A percentile compares a stretch with the other conserved stretches of the same genome.
phyloP scores from a whole-genome alignment of 2,329 filamentous ascomycete species.

The Aplosporella prunicola region DNA sequence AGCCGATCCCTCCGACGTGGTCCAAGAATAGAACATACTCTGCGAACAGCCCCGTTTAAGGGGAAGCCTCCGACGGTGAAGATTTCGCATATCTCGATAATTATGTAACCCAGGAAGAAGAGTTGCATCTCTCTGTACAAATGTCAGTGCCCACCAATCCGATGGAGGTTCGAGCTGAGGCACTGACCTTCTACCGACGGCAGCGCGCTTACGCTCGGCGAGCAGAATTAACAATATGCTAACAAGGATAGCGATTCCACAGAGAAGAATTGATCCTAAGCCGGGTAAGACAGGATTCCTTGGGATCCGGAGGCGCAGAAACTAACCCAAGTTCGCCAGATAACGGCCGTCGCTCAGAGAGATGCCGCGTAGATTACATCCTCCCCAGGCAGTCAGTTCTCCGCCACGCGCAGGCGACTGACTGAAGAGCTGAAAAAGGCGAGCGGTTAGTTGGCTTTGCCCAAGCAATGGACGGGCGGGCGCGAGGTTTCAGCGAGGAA shows the following conservation, averaged over 20 bases:
- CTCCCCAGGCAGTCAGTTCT: constrained; percentile 44
- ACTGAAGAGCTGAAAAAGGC: constrained; percentile 54
- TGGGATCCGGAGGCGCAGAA: no score
- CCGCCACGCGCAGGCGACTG: constrained; percentile 49
- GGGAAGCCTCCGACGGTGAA: constrained; percentile 91
- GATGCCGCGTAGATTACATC: constrained; percentile 71
- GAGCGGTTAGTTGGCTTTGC: constrained; percentile 21
- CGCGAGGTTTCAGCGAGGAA: constrained; percentile 4
- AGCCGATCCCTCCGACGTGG: no score
- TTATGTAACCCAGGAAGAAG: constrained; percentile 76
- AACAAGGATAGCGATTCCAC: constrained; percentile 63
- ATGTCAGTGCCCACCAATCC: constrained; percentile 17
- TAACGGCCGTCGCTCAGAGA: constrained; percentile 53
- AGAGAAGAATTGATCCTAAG: constrained; percentile 83
- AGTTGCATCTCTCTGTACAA: constrained; percentile 83
- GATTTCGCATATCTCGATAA: constrained; percentile 90
- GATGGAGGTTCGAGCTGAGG: background rate
- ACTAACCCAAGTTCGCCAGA: constrained; percentile 74
- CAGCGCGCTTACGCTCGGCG: constrained; percentile 84
- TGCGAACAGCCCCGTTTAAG: constrained; percentile 57
- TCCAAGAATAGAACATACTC: no score
- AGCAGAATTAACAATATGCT: constrained; percentile 61
- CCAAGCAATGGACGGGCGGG: constrained; percentile 1
- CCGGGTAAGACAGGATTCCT: no score
- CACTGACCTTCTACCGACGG: constrained; percentile 74